phyloP scores from a whole-genome alignment of 1,284 basidiomycete species.

The Prillingera fragicola region DNA sequence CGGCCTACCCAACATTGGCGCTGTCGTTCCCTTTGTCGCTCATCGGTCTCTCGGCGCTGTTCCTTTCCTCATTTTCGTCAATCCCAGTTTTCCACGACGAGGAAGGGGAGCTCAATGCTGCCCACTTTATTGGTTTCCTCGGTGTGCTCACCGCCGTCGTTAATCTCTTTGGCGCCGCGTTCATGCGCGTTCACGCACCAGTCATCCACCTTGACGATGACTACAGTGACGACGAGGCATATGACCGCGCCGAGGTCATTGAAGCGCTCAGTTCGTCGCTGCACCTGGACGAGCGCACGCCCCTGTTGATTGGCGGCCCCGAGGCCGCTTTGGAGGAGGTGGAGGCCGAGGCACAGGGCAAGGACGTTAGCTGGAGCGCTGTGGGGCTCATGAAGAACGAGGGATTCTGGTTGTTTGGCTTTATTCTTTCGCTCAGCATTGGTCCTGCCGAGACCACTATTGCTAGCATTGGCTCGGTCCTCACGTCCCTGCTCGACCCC shows the following conservation, averaged over 20 bases:
- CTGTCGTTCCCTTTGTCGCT: slow-evolving; percentile 45
- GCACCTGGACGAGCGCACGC: slow-evolving; percentile 42
- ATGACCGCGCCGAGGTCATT: slow-evolving; percentile 2
- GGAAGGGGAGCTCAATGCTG: slow-evolving; percentile 32
- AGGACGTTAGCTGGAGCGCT: slow-evolving; percentile 37
- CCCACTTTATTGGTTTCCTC: slow-evolving; percentile 41
- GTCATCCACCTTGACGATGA: slow-evolving; percentile 29
- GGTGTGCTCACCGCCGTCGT: slow-evolving; percentile 35
- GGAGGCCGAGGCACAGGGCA: slow-evolving; percentile 31
- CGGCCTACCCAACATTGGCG: slow-evolving; percentile 42
- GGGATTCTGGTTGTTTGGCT: slow-evolving; percentile 46
- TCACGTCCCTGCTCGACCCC: slow-evolving; percentile 42
- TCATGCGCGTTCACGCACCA: too few relatives aligned
- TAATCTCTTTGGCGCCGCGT: slow-evolving; percentile 43
- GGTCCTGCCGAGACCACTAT: slow-evolving; percentile 47
- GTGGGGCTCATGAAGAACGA: slow-evolving; percentile 32
- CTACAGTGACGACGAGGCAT: slow-evolving; percentile 2
- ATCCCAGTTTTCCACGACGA: slow-evolving; percentile 27
- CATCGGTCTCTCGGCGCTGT: slow-evolving; percentile 44
- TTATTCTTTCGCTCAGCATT: slow-evolving; percentile 40
- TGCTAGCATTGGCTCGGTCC: slow-evolving; percentile 46
- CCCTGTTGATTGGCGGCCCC: slow-evolving; percentile 45
- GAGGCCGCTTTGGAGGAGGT: slow-evolving; percentile 42
- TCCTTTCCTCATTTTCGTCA: slow-evolving; percentile 42
- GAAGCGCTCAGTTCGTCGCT: slow-evolving; percentile 20